Conservation (phyloP, 2,329 filamentous ascomycete genomes). For the Huntiella abstrusa region DNA sequence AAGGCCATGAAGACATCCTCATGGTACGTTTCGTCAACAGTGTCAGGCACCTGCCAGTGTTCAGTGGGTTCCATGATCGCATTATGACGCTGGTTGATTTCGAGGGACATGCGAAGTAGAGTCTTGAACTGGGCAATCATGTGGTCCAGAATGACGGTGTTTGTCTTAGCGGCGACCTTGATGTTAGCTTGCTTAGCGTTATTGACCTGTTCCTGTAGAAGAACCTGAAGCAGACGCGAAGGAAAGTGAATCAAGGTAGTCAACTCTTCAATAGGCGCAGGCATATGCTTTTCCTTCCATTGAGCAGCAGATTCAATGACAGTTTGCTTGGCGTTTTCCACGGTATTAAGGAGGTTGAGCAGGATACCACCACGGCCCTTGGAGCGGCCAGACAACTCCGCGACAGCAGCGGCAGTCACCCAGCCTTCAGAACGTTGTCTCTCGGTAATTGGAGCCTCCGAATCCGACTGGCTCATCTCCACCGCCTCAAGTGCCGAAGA, state of each 20-base stretch:
- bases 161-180: slow-evolving; percentile 85
- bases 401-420: too few relatives aligned
- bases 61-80: slow-evolving; percentile 69
- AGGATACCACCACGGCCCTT: slow-evolving; percentile 51
- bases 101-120: slow-evolving; percentile 72
- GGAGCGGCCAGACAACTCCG: too few relatives aligned
- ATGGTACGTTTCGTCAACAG: slow-evolving; percentile 93
- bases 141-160: slow-evolving; percentile 85
- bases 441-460: slow-evolving; percentile 12
- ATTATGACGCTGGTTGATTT: slow-evolving; percentile 79
- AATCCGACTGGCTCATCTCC: slow-evolving; percentile 7
- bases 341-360: slow-evolving; percentile 63
- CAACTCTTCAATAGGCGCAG: slow-evolving; percentile 90
- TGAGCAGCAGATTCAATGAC: slow-evolving; percentile 69
- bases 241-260: slow-evolving; percentile 95
- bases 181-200: slow-evolving; percentile 76
- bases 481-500: not conserved
- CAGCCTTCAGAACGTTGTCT: not conserved
- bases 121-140: slow-evolving; percentile 97
- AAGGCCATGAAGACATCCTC: slow-evolving; percentile 77
- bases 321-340: slow-evolving; percentile 82
- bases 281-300: slow-evolving; percentile 77
- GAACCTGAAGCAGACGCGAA: slow-evolving; percentile 85
- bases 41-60: slow-evolving; percentile 88
- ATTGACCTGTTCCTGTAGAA: slow-evolving; percentile 75